Evolutionary conservation across 768 basidiomycete genomes (phyloP).

Genomic region (Russula virescens): DNA sequence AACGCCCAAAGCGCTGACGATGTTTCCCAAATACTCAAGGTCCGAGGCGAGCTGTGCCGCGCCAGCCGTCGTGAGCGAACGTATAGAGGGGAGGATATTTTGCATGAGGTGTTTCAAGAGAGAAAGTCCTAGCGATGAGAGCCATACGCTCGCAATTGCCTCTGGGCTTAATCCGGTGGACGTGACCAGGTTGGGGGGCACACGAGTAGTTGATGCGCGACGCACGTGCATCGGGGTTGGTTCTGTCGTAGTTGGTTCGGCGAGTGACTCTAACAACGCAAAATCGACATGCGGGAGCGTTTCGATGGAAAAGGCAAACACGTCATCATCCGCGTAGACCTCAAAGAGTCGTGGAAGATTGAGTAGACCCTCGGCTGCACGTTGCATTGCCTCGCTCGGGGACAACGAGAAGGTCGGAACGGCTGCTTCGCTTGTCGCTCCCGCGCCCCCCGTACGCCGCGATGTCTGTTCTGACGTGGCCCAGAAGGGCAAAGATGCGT

Average conservation of each 20-base stretch:
- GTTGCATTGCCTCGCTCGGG: conserved; percentile 82
- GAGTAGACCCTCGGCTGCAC: conserved; percentile 88
- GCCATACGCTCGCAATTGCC: conserved; percentile 83
- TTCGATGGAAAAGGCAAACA: conserved; percentile 79
- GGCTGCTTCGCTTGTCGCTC: conserved; percentile 43
- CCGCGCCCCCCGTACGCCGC: conserved; percentile 37
- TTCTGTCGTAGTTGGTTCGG: conserved; percentile 35
- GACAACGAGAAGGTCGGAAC: conserved; percentile 92
- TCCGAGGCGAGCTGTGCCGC: conserved; percentile 83
- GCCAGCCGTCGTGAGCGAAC: conserved; percentile 55
- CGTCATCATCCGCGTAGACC: conserved; percentile 89
- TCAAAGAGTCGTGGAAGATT: conserved; percentile 93
- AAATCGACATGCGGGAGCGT: conserved; percentile 68
- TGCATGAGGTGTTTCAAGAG: conserved; percentile 69
- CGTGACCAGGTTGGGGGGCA: conserved; percentile 5
- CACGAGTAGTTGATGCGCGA: conserved; percentile 28
- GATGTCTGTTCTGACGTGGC: conserved; percentile 46
- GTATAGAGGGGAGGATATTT: conserved; percentile 66
- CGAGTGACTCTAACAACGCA: conserved; percentile 44
- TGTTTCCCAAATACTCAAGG: conserved; percentile 84
- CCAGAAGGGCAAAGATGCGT: conserved; percentile 69
- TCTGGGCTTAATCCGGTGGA: conserved; percentile 52
- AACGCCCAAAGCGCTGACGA: conserved; percentile 85
- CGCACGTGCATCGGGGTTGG: conserved; percentile 30
- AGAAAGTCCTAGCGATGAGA: conserved; percentile 80